Evolutionary conservation across 2,329 filamentous ascomycete species (phyloP), one percentile per base, ranked within the genome.

Genomic region (Pyricularia grisea): DNA sequence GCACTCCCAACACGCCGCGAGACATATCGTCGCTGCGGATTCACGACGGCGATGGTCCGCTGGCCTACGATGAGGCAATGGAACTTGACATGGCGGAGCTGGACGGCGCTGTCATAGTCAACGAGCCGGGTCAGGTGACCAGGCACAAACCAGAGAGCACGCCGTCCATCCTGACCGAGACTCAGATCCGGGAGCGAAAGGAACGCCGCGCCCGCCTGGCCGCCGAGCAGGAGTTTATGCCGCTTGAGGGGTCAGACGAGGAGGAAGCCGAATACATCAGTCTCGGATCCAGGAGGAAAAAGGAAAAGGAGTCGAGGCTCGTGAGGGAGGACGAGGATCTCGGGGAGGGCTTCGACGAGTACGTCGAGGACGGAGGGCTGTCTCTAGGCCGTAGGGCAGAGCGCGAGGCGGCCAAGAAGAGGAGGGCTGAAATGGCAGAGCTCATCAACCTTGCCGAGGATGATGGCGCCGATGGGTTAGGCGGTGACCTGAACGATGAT

Each of bases 291-390:
- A 79, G 33, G 23, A 68, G 81, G 23, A 87, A 87, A 72, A 87
- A 89, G 74, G 88, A 90, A 72, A 85, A 87, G 42, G 86, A 93
- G 71, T 91, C 90, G 6, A 86, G 94, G 1, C 84, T 98, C 1
- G 86, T 93, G 6, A 87, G 85, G 61, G 93, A 97, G 42, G 94
- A 98, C 74, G 94, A 98, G 76, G 93, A 98, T 75, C 85, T 97
- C 0, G 92, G 92, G 55, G 95, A 98, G 79, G 94, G 93, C 0
- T 98, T 97, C 73, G 94, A 98, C 70, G 90, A 94, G 68, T 97
- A 92, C 74, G 92, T 95, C 10, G 92, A 95, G 60, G 92, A 97
- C 75, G 93, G 92, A 10, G 87, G 88, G 9, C 87, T 97, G 11
- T 87, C 92, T 1, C 83, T 97, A 0, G 92, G 93, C 42, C 88